Conservation (phyloP, 345 rosid genomes). For the Hevea brasiliensis region DNA sequence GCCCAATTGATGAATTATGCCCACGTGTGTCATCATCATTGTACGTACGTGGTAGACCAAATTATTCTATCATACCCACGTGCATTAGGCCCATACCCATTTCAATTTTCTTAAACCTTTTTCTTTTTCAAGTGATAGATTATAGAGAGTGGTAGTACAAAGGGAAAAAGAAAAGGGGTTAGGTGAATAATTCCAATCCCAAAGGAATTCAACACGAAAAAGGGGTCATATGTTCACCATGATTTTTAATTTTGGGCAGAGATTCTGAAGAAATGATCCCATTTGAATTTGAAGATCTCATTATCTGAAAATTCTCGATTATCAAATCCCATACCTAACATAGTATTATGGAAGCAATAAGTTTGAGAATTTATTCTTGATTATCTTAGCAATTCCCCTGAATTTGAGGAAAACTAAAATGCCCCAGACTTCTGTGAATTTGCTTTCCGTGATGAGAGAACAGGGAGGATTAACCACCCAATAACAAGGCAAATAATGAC, state of each 20-base stretch:
- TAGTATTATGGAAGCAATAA: no score
- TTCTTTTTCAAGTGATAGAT: not conserved
- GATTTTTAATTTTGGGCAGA: not conserved
- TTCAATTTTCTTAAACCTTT: not conserved
- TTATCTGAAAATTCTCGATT: constrained; percentile 1
- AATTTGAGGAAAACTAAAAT: no score
- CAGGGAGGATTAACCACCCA: no score
- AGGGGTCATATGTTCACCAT: no score
- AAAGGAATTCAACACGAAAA: no score
- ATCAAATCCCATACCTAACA: constrained; percentile 11
- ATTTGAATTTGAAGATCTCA: constrained; percentile 27
- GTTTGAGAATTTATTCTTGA: no score
- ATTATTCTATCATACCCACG: constrained; percentile 41
- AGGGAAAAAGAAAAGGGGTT: no score
- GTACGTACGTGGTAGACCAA: constrained; percentile 49
- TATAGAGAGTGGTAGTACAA: no score
- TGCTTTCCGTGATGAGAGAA: no score
- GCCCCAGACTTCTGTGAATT: no score
- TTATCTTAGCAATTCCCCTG: not conserved
- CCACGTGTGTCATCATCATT: constrained; percentile 68
- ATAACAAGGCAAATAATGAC: no score
- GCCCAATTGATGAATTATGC: constrained; percentile 26
- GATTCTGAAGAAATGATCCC: constrained; percentile 12
- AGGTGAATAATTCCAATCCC: no score
- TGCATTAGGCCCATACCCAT: constrained; percentile 39